Base-by-base conservation (phyloP, 108 stramenopile genomes). In the Cyclostephanos tholiformis region DNA sequence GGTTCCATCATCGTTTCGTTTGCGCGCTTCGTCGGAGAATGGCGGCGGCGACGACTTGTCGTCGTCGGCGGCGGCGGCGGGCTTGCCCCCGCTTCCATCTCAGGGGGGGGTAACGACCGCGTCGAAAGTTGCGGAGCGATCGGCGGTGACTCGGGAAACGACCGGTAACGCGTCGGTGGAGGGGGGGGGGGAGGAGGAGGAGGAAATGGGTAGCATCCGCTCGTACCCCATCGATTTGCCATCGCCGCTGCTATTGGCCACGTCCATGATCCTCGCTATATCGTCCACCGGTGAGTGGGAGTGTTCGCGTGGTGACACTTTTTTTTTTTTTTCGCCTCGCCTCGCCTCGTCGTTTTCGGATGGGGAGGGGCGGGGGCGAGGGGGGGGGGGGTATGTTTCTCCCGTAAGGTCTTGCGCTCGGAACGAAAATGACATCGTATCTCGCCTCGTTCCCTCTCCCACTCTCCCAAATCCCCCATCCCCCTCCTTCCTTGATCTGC, bases 251-350 rank as follows among this genome's bases (percentile, higher is more conserved):
- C 72, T 93, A 35, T 72, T 93, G 67, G 87, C 85, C 14, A 64
- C 85, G 11, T 93, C 92, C 12, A 93, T 93, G 92, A 61, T 93
- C 27, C 73, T 91, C 55, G 89, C 85, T 4, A 93, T 93, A 72
- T 72, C 81, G 25, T 85, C 86, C 6, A 89, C 74, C 20, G 88
- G 89, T 90, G 72, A 32, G 83, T n/a, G n/a, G n/a, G n/a, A n/a
- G 79, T 2, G 5, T 1, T 57, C 7, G 19, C 43, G 16, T 62
- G 39, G 9, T n/a, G 5, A 0, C 2, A 20, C n/a, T 32, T 56
- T 3, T 25, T 57, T 6, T 52, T 38, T 25, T 41, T 41, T 41
- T 41, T n/a, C n/a, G n/a, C n/a, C n/a, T n/a, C n/a, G n/a, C n/a
- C n/a, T n/a, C n/a, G n/a, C n/a, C n/a, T n/a, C n/a, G n/a, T n/a